Evolutionary conservation across 768 basidiomycete species (phyloP), one percentile per base, ranked within the genome.

Genomic region (Xerocomellus intermedius): DNA sequence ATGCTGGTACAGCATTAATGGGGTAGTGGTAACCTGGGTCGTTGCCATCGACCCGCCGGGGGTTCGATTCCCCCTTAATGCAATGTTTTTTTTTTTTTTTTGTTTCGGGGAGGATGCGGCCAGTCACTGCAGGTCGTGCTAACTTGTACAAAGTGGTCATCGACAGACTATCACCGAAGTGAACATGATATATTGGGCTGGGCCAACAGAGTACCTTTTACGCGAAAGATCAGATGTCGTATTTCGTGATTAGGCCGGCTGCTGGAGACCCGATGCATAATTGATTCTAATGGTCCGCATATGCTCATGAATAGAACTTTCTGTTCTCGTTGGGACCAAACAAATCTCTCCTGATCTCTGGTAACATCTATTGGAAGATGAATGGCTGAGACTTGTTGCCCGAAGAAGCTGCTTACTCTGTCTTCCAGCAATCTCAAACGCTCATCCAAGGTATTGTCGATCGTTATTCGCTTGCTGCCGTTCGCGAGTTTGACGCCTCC

Each of bases 381-480:
- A 57, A 42, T 30, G 9, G 19, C 12, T 5, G 14, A 32, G 32
- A 36, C 39, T 3, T 8, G 17, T 49, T 12, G 14, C n/a, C 26
- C 5, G 41, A 32, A n/a, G 21, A n/a, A 28, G 28, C 14, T 10
- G 73, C 85, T 58, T 59, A 92, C 94, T 74, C 89, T 81, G 67
- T 97, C 92, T 74, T 98, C 94, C 38, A 99, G 75, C 60, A 98
- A 71, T 60, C 86, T 80, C 66, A 99, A 73, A 44, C 96, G 82
- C 71, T 98, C 94, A 63, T 96, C 95, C 48, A 99, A 77, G 2
- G 95, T 94, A 68, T 99, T 98, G 73, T 98, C 91, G 22, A 99
- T 80, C 21, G 84, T 88, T 70, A 98, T 98, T 48, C 92, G 83
- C 33, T 81, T 79, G 10, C 79, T 79, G 21, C 87, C 87, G 49